Evolutionary conservation across 225 moss, liverwort and hornwort species (phyloP), one percentile per base, ranked within the genome.

Genomic region (Pleurozium schreberi): DNA sequence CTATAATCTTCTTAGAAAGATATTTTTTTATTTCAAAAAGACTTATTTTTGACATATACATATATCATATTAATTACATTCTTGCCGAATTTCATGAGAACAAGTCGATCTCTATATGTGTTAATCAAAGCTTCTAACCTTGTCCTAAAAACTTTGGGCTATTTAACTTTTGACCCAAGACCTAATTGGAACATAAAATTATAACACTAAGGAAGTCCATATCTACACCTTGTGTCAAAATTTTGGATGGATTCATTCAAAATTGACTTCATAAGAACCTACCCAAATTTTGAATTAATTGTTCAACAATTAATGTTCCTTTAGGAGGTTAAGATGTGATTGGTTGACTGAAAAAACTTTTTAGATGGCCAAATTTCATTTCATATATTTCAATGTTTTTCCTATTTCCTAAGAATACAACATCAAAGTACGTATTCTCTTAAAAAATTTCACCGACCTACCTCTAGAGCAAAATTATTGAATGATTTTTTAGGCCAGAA

Each of bases 51-150:
- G 18, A 22, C 34, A 52, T 52, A 33, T 50, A 5, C 0, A 0
- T 3, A 52, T 22, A 52, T 22, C 5, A 52, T 22, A 12, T 34
- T 14, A 34, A 34, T 34, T 14, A 52, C 34, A 76, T 76, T 8
- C 50, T 75, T 50, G 50, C 5, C 8, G 21, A 33, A 12, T 75
- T 49, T 75, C 33, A 75, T 34, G 20, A 75, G 0, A 21, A 50
- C 2, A 75, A 75, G 34, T 13, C 4, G 34, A 50, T 13, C 50
- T 34, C 1, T 0, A 2, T 3, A 21, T 34, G 1, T 33, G 0
- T 20, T 33, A 20, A 19, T 50, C 0, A 33, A 71, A 75, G 11
- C 31, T 31, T 75, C 4, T 11, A 74, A 30, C 47, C 18, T 47
- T 47, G 4, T 74, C 4, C 11, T 11, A 49, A 33, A 43, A 49